Base-by-base conservation (phyloP, 1,284 basidiomycete species). In the Boletus calvinii region DNA sequence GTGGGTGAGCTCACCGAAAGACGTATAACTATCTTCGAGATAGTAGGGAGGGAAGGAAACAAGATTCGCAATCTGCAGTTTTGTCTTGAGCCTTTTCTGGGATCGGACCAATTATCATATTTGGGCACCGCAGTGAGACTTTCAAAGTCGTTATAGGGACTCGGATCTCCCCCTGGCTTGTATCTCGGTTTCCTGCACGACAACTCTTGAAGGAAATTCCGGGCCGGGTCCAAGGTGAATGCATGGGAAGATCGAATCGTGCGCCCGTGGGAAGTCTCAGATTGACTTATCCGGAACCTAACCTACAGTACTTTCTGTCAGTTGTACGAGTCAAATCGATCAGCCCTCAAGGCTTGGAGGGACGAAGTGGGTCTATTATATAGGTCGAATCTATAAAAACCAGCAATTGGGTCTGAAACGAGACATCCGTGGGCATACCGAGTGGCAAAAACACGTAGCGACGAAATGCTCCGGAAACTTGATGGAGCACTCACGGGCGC, bases 51-150 rank as follows among this genome's bases (percentile, higher is more conserved):
- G 9, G 18, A 51, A 22, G 40, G 24, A 49, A 37, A 34, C 11
- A 18, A 43, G 35, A n/a, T 13, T 22, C 36, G n/a, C n/a, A n/a
- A n/a, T 47, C 36, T 24, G 32, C 24, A 37, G 24, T 35, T 50
- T 44, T 36, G 40, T 34, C 34, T 40, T 29, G 24, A 12, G 20
- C 40, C 40, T 53, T 54, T 43, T 55, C 32, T 42, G 34, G 6
- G 32, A 55, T 22, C 17, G 8, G 12, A 51, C n/a, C 17, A 30
- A 55, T 6, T 22, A 20, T 32, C 38, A 17, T 46, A 31, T 50
- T 42, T 17, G 15, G 20, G 36, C 29, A 42, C 34, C 17, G 26
- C 30, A n/a, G 35, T n/a, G 20, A 37, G 31, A 29, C 31, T 29
- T 20, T 9, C 22, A 22, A 22, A 26, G 45, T 59, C 26, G 35